Conservation (phyloP, 2,329 filamentous ascomycete species). For the Furcasterigmium furcatum region DNA sequence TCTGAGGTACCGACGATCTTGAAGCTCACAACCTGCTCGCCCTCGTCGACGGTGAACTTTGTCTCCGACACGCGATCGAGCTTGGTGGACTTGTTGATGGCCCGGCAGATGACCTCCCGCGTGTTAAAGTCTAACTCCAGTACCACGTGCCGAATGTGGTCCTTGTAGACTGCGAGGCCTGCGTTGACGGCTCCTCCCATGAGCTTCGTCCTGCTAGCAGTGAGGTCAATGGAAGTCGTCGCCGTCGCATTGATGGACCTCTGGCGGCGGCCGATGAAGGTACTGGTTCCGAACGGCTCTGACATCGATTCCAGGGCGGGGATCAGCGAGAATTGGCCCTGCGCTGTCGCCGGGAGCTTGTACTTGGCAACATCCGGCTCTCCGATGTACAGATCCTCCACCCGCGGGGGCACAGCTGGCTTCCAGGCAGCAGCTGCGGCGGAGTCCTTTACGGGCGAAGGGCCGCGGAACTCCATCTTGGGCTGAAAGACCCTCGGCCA, state of each 20-base stretch:
- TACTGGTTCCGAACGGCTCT: not conserved
- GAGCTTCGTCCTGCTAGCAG: not conserved
- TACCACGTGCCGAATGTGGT: slow-evolving; percentile 4
- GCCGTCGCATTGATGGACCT: slow-evolving; percentile 1
- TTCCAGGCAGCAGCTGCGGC: not conserved
- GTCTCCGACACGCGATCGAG: not conserved
- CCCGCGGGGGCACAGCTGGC: not conserved
- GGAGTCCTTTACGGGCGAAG: not conserved
- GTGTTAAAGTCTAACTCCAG: not conserved
- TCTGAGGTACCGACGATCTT: not conserved
- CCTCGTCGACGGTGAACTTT: not conserved
- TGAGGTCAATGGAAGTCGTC: not conserved
- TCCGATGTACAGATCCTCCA: slow-evolving; percentile 2
- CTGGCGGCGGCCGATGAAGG: slow-evolving; percentile 4
- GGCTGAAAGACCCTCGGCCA: slow-evolving; percentile 5
- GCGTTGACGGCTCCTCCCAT: slow-evolving; percentile 1
- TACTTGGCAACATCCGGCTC: not conserved
- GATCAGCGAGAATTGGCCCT: not conserved
- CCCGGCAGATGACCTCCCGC: not conserved
- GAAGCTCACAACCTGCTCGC: not conserved
- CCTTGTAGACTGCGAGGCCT: slow-evolving; percentile 7
- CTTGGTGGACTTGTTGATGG: not conserved
- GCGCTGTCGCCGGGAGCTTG: not conserved
- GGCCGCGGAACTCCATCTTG: not conserved
- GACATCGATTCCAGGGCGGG: not conserved